Percentiles rank a stretch among this genome's conserved stretches.
phyloP scores from a whole-genome alignment of 352 stramenopile genomes.

The Phytophthora pseudosyringae region DNA sequence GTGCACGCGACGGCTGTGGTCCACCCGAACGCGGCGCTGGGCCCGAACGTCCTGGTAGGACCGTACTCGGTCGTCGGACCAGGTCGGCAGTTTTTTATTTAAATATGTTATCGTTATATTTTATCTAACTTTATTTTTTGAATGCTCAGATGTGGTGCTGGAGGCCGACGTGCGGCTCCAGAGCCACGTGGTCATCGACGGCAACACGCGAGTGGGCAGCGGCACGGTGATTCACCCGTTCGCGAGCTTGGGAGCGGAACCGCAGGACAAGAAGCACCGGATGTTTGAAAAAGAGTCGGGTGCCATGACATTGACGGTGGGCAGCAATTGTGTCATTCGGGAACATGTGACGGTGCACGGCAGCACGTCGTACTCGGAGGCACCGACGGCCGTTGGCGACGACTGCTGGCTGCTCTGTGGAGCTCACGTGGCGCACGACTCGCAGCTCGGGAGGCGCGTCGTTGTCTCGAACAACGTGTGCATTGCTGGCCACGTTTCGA shows the following conservation, averaged over 20 bases:
- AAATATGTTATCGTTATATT: conserved; percentile 12
- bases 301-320: conserved; percentile 52
- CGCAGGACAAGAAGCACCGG: conserved; percentile 85
- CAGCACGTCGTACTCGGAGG: conserved; percentile 70
- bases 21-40: conserved; percentile 64
- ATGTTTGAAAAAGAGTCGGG: conserved; percentile 15
- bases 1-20: conserved; percentile 79
- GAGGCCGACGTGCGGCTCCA: conserved; percentile 68
- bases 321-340: conserved; percentile 77
- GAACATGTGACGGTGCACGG: conserved; percentile 87
- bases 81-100: conserved; percentile 36
- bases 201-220: conserved; percentile 58
- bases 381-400: conserved; percentile 69
- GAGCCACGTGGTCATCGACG: conserved; percentile 81
- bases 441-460: conserved; percentile 62
- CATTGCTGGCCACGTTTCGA: conserved; percentile 79
- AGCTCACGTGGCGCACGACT: conserved; percentile 79
- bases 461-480: conserved; percentile 87
- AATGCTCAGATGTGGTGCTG: conserved; percentile 63
- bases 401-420: conserved; percentile 84
- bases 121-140: conserved; percentile 14
- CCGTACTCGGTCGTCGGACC: conserved; percentile 78
- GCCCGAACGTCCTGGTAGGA: conserved; percentile 65
- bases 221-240: conserved; percentile 76
- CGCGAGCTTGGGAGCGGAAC: conserved; percentile 72